These are phyloP conservation scores for Claviceps arundinis DNA, from an alignment of 2,329 filamentous ascomycete genomes.

Conservation along the genomic window DNA sequence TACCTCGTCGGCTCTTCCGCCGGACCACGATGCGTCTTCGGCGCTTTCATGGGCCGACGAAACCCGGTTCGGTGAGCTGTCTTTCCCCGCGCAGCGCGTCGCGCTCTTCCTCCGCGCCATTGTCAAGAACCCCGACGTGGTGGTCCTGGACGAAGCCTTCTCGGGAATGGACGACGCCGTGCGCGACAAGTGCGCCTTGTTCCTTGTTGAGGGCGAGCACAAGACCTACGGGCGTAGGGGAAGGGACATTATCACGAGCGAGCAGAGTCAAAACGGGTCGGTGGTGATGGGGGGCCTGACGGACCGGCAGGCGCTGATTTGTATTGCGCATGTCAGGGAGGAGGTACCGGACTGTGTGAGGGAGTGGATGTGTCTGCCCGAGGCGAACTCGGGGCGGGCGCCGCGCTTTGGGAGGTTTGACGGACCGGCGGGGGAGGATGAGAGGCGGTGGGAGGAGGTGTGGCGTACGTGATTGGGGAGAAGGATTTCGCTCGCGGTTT, in stretches of 20 bases:
- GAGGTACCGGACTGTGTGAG: constrained; percentile 76
- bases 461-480: constrained; percentile 33
- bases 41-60: constrained; percentile 50
- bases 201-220: constrained; percentile 54
- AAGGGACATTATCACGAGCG: constrained; percentile 31
- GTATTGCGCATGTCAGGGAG: constrained; percentile 80
- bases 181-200: constrained; percentile 75
- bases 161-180: constrained; percentile 71
- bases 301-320: constrained; percentile 68
- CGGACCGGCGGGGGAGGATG: constrained; percentile 45
- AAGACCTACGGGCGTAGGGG: constrained; percentile 22
- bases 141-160: constrained; percentile 80
- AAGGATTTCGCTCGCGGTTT: too few relatives aligned
- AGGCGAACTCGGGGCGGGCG: constrained; percentile 47
- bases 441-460: constrained; percentile 49
- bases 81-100: constrained; percentile 73
- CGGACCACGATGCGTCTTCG: not conserved
- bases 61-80: constrained; percentile 56
- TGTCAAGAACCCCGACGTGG: constrained; percentile 66
- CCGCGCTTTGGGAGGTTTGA: constrained; percentile 53
- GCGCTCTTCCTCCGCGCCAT: constrained; percentile 72
- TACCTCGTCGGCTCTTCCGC: not conserved
- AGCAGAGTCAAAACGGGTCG: constrained; percentile 18
- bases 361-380: constrained; percentile 77
- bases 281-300: constrained; percentile 49